phyloP scores from a whole-genome alignment of 257 asterid species.

The Nicotiana attenuata region DNA sequence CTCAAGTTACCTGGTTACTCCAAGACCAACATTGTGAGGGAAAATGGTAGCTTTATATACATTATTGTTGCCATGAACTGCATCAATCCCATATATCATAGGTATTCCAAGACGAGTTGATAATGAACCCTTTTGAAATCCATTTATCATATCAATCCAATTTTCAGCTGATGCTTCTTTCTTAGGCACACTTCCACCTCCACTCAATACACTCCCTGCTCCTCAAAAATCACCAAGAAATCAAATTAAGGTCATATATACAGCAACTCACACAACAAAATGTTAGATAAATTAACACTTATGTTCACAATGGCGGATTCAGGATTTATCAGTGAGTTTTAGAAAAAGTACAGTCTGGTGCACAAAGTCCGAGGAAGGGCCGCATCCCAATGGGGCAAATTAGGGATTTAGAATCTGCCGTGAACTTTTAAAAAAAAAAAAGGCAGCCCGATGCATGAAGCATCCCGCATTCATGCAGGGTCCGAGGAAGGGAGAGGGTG shows the following conservation, averaged over 20 bases:
- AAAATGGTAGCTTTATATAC: constrained; percentile 20
- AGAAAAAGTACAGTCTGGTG: too few relatives aligned
- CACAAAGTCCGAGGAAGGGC: too few relatives aligned
- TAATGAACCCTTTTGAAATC: constrained; percentile 19
- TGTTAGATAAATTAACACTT: background rate
- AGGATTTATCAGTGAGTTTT: too few relatives aligned
- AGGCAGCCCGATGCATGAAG: too few relatives aligned
- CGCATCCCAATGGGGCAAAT: too few relatives aligned
- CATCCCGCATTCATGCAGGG: too few relatives aligned
- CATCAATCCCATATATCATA: constrained; percentile 27
- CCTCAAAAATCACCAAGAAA: background rate
- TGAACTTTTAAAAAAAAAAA: too few relatives aligned
- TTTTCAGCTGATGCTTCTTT: constrained; percentile 13
- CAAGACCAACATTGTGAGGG: constrained; percentile 25
- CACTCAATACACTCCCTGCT: constrained; percentile 25
- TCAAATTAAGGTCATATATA: background rate
- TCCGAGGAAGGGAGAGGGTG: too few relatives aligned
- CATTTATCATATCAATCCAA: constrained; percentile 26
- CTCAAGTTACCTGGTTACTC: constrained; percentile 19
- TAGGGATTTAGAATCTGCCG: background rate
- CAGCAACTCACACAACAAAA: background rate
- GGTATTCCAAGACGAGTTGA: constrained; percentile 22
- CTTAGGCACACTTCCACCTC: constrained; percentile 22
- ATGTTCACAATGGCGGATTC: background rate
- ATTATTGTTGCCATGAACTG: constrained; percentile 22